Evolutionary conservation across 2,329 filamentous ascomycete species (phyloP), one percentile per base, ranked within the genome.

Genomic region (Cytospora mali): DNA sequence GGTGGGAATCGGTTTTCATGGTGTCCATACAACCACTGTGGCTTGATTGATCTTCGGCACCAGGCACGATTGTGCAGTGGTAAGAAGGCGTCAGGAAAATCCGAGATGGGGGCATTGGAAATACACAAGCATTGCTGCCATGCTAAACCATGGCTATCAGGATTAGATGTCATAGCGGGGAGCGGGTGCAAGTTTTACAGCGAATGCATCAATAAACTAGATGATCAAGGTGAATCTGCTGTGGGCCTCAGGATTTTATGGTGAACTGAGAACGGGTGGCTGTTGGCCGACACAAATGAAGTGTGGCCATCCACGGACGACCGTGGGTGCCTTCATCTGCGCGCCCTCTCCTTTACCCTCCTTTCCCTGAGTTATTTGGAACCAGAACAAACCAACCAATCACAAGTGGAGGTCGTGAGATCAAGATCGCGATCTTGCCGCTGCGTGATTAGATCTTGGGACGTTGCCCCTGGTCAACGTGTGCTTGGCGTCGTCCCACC

Each of bases 1-100:
- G 0, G 81, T 91, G 63, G 82, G 77, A 0, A 76, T 90, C 64
- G 87, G 87, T 0, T 88, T 92, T 66, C 89, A 91, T 72, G 88
- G 88, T 0, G 70, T 79, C 16, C 84, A 87, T 33, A 28, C n/a
- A n/a, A n/a, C 25, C 28, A 52, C 55, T 4, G n/a, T 23, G 25
- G 13, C 13, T 11, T 42, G 16, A 39, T 55, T 33, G 31, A 39
- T 11, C 6, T 23, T 23, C n/a, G 16, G n/a, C 9, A 18, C 23
- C 7, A 6, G n/a, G 42, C n/a, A 46, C n/a, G 6, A 23, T 23
- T 46, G 42, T 10, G 23, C 10, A 21, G 42, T 14, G 18, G 6
- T 10, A 23, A 18, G n/a, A 13, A 23, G 6, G n/a, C 7, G 1
- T 6, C n/a, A 6, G 42, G 1, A 46, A 46, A 9, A 6, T 3